Base-by-base conservation (phyloP, 768 basidiomycete species). In the Agaricus blazei region DNA sequence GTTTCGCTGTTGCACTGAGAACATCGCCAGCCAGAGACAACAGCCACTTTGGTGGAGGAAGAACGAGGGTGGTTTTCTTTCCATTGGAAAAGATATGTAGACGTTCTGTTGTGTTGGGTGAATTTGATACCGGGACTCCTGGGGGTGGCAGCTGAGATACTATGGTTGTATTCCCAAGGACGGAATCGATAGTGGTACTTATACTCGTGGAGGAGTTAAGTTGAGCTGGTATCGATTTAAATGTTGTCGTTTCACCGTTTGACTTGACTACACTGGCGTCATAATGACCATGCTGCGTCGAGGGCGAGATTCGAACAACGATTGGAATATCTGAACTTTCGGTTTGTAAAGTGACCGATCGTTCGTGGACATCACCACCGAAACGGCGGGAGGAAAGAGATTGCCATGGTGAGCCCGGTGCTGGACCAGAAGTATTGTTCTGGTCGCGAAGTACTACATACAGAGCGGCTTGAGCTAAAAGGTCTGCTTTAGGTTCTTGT, bases 391-490 rank as follows among this genome's bases (percentile, higher is more conserved):
- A 84, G 1, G 78, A 72, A 29, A 97, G 75, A 1, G 83, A 75
- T 12, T 74, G 71, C 90, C 92, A 94, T 0, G 90, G 87, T 3
- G 82, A 81, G 1, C 70, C 64, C 7, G 67, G 63, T 3, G 47
- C 40, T 0, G 68, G 62, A 7, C 67, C 44, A 28, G 51, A 31
- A 45, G 62, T 45, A 36, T 53, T 38, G 23, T 72, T 66, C 28
- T 80, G 78, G 56, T 88, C 88, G 40, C 88, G 82, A 14, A 92
- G 78, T 15, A 75, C 77, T 9, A 91, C 71, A 64, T 80, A 96
- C 6, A 97, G 74, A 0, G 88, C 93, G 1, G 88, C 89, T 65
- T 90, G 88, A 2, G 88, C 90, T 4, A 94, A 71, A 9, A 89
- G 62, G 45, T 84, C 80, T 0, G 86, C 72, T 1, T 80, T 76